Conservation (phyloP, 495 filamentous ascomycete genomes). For the Pseudotulostoma volvatum region DNA sequence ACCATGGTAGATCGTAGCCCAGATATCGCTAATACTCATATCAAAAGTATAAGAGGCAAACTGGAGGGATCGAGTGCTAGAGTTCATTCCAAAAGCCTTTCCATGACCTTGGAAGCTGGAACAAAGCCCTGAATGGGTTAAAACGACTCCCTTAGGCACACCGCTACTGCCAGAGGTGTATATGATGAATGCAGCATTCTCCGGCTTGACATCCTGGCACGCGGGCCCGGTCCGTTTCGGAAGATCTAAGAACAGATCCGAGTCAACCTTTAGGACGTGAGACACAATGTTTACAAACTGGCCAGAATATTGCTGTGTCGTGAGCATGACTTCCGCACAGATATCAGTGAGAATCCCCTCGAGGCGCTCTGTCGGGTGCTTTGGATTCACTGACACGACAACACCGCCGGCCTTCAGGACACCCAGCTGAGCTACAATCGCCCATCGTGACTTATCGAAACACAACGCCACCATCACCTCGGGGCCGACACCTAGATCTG, state of each 20-base stretch:
- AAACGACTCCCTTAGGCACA: conserved; percentile 58
- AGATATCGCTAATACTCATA: conserved; percentile 35
- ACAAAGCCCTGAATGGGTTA: conserved; percentile 57
- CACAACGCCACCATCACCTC: conserved; percentile 25
- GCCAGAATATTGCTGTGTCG: too few species aligned
- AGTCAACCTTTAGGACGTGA: conserved; percentile 6
- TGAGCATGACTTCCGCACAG: conserved; percentile 8
- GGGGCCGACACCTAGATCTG: conserved; percentile 13
- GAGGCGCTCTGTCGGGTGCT: conserved; percentile 30
- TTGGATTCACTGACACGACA: conserved; percentile 34
- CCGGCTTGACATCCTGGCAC: neutral
- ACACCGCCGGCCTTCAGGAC: conserved; percentile 32
- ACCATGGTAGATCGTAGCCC: conserved; percentile 29
- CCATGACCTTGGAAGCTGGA: conserved; percentile 60
- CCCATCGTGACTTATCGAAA: conserved; percentile 28
- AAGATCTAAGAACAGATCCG: conserved; percentile 16
- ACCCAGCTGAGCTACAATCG: conserved; percentile 23
- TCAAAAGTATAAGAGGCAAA: conserved; percentile 46
- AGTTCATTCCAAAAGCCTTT: too few species aligned
- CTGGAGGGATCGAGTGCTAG: conserved; percentile 42
- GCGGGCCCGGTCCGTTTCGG: conserved; percentile 9
- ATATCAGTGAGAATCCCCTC: conserved; percentile 29
- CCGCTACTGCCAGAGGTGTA: conserved; percentile 78
- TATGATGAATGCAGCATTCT: conserved; percentile 17
- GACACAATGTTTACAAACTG: conserved; percentile 12